phyloP scores from a whole-genome alignment of 441 rosid species.

The Daphne laureola region DNA sequence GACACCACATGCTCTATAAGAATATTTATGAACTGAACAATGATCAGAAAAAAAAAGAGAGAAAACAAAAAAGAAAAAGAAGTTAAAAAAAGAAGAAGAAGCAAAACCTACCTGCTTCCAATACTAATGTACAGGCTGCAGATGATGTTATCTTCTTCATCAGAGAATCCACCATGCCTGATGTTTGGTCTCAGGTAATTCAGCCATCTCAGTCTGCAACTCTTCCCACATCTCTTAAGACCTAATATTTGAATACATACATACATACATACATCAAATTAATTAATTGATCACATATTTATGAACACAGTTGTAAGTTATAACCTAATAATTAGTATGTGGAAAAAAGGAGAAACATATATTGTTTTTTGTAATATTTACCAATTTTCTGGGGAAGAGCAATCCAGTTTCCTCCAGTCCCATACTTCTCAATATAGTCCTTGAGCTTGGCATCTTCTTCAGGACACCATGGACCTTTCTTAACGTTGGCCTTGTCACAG shows the following conservation, averaged over 20 bases:
- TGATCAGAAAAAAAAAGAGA: slow-evolving; percentile 10
- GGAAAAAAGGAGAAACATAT: neutral
- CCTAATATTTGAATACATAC: slow-evolving; percentile 33
- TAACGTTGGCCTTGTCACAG: slow-evolving; percentile 88
- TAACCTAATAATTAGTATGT: neutral
- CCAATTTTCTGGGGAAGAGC: slow-evolving; percentile 98
- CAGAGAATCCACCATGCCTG: slow-evolving; percentile 96
- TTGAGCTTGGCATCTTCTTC: slow-evolving; percentile 94
- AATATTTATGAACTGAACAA: neutral
- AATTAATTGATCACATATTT: neutral
- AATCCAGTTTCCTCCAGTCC: slow-evolving; percentile 97
- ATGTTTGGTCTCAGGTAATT: slow-evolving; percentile 93
- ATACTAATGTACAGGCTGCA: slow-evolving; percentile 93
- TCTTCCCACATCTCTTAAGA: slow-evolving; percentile 91
- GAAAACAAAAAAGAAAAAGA: too few species aligned
- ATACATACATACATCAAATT: neutral
- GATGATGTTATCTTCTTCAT: slow-evolving; percentile 93
- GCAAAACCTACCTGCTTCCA: slow-evolving; percentile 69
- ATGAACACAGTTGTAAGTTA: too few species aligned
- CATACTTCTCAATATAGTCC: slow-evolving; percentile 68
- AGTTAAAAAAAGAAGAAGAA: too few species aligned
- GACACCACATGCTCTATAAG: neutral
- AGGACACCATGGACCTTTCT: slow-evolving; percentile 98
- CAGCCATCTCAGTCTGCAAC: slow-evolving; percentile 95
- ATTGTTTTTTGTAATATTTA: slow-evolving; percentile 20